Evolutionary conservation across 1,284 basidiomycete genomes (phyloP), one percentile per base, ranked within the genome.

Genomic region (Neotropicomus parvogracilis): DNA sequence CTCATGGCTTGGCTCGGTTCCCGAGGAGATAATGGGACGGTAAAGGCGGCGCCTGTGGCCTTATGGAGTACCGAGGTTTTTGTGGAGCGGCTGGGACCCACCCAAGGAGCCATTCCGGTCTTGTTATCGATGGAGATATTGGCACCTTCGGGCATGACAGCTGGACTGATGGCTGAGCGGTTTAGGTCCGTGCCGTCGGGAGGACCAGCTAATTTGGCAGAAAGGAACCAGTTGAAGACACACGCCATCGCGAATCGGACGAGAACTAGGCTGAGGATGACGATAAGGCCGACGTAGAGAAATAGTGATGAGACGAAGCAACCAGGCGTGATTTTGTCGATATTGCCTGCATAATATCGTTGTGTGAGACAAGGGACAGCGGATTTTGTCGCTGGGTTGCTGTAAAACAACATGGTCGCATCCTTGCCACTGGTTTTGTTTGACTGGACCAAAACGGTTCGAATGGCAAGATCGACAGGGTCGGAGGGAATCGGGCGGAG

Each of bases 221-320:
- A 92, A 51, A 99, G 72, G 73, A 95, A 95, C 95, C 95, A 99
- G 60, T 83, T 92, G 79, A 98, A 99, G 52, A 95, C 71, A 64
- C 92, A 90, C 3, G 97, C 97, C 95, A 99, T 98, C 59, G 80
- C 71, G 71, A 99, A 99, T 37, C 95, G 91, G 31, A 90, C 81
- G 52, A 98, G 68, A 37, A 99, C 91, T 52, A 99, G 83, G 33
- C 79, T 80, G 49, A 99, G 80, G 63, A 99, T 95, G 70, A 98
- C 83, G 60, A 93, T 81, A 43, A 99, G 79, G 47, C 94, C 94
- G 26, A 85, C 75, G 68, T 98, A 99, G 44, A 99, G 85, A 66
- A 99, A 83, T 29, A 99, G 76, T 40, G 85, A 78, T 14, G 93
- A 88, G 41, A 93, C 84, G 69, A 97, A 95, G 70, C 97, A 99